These are phyloP conservation scores for Xerocomellus dryophilus DNA, from an alignment of 768 basidiomycete genomes.

Conservation along the genomic window DNA sequence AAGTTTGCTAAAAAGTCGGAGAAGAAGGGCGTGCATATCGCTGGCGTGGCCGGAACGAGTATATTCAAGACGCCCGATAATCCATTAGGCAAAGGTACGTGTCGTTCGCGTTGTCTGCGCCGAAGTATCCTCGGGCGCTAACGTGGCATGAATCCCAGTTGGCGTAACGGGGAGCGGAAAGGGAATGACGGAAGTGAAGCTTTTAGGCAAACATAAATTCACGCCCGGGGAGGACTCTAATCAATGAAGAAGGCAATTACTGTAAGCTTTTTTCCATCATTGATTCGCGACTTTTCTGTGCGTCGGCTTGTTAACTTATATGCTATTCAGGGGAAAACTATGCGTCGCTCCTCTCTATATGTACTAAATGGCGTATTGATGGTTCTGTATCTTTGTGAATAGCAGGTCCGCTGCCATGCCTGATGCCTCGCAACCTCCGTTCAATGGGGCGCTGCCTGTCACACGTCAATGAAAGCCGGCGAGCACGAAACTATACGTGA, in stretches of 20 bases:
- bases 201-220: constrained; percentile 76
- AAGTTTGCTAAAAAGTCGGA: constrained; percentile 94
- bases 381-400: constrained; percentile 26
- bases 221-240: constrained; percentile 44
- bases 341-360: constrained; percentile 20
- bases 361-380: constrained; percentile 25
- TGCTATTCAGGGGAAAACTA: constrained; percentile 11
- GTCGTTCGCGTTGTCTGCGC: constrained; percentile 20
- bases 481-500: constrained; percentile 24
- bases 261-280: constrained; percentile 5
- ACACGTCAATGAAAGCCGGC: constrained; percentile 13
- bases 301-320: constrained; percentile 9
- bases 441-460: constrained; percentile 10
- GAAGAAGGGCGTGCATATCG: constrained; percentile 89
- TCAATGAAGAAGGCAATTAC: constrained; percentile 19
- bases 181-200: constrained; percentile 78
- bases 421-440: constrained; percentile 10
- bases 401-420: constrained; percentile 21
- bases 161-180: constrained; percentile 91
- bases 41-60: constrained; percentile 82
- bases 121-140: constrained; percentile 11
- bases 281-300: neutral
- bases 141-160: constrained; percentile 43
- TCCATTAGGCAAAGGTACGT: constrained; percentile 76
- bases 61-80: constrained; percentile 96